Percentiles rank a stretch among this genome's conserved stretches.
phyloP scores from a whole-genome alignment of 495 filamentous ascomycete genomes.

The Talaromyces stipitatus region DNA sequence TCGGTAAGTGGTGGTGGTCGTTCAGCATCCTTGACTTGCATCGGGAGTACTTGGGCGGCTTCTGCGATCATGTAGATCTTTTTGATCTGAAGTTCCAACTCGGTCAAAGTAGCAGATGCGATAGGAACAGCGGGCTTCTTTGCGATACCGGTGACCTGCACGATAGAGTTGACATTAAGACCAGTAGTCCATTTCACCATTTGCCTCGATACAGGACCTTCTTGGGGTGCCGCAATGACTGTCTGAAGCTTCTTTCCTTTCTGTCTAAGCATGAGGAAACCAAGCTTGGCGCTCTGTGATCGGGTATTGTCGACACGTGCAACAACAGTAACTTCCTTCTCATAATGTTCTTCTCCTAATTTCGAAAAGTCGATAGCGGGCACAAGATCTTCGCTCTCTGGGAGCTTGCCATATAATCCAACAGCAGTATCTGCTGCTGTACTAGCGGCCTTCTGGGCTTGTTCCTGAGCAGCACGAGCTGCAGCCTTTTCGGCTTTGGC shows the following conservation, averaged over 20 bases:
- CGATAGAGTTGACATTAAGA: constrained; percentile 70
- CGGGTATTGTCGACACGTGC: constrained; percentile 82
- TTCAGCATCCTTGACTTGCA: constrained; percentile 63
- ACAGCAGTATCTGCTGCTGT: constrained; percentile 61
- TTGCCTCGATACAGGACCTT: constrained; percentile 53
- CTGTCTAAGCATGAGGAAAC: constrained; percentile 84
- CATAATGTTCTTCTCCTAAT: constrained; percentile 51
- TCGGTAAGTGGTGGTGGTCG: constrained; percentile 38
- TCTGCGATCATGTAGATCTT: constrained; percentile 69
- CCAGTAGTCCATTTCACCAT: constrained; percentile 87
- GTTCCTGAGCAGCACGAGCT: constrained; percentile 44
- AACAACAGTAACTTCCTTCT: constrained; percentile 70
- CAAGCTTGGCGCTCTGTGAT: constrained; percentile 84
- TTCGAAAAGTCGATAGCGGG: constrained; percentile 30
- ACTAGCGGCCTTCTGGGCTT: constrained; percentile 40
- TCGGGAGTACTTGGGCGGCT: constrained; percentile 56
- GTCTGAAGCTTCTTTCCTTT: constrained; percentile 77
- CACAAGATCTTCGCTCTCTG: constrained; percentile 30
- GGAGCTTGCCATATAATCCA: constrained; percentile 56
- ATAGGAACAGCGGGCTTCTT: constrained; percentile 69
- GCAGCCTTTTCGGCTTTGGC: constrained; percentile 58
- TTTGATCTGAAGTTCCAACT: constrained; percentile 73
- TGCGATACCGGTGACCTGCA: constrained; percentile 69
- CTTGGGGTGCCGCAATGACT: constrained; percentile 51
- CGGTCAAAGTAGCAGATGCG: constrained; percentile 66